Base-by-base conservation (phyloP, 2,329 filamentous ascomycete genomes). In the Sclerotinia spermophila region DNA sequence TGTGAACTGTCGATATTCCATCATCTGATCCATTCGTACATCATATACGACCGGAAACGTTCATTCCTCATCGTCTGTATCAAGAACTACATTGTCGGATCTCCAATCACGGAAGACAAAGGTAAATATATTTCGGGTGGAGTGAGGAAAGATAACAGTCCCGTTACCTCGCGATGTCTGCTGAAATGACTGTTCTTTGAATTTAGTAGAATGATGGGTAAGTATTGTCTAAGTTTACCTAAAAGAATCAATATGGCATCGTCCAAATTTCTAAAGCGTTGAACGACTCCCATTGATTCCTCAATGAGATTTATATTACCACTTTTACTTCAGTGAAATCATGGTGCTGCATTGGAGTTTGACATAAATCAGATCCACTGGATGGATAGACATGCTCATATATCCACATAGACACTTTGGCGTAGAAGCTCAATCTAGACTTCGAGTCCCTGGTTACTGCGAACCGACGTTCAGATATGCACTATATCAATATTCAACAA, bases 261-360 rank as follows among this genome's bases (percentile, higher is more conserved):
- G 40, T 42, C 40, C 40, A 13, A 42, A 42, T 42, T 42, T 42
- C 17, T 2, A 42, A 19, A 27, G 15, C 51, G 15, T 30, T 55
- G 15, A 3, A 55, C 1, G 6, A 55, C 3, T 10, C 7, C 6
- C 0, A 30, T 8, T 6, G 7, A 33, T 55, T 30, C 0, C 6
- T 1, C 24, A 51, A 51, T 11, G 2, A 51, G 19, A 21, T 6
- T 19, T 0, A 33, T 4, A 3, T 15, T 15, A 21, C 19, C 27
- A 19, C 1, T 1, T 2, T 15, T 6, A 4, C 15, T 2, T 3
- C 24, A 21, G 4, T 13, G 30, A 5, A 55, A 33, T 55, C 0
- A 33, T 33, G 24, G 10, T 51, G 24, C 45, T 17, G 8, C 6
- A 19, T 56, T 33, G n/a, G 0, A 30, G 1, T 21, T 13, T 13